phyloP scores from a whole-genome alignment of 225 moss, liverwort and hornwort species.

The Marchantia paleacea region DNA sequence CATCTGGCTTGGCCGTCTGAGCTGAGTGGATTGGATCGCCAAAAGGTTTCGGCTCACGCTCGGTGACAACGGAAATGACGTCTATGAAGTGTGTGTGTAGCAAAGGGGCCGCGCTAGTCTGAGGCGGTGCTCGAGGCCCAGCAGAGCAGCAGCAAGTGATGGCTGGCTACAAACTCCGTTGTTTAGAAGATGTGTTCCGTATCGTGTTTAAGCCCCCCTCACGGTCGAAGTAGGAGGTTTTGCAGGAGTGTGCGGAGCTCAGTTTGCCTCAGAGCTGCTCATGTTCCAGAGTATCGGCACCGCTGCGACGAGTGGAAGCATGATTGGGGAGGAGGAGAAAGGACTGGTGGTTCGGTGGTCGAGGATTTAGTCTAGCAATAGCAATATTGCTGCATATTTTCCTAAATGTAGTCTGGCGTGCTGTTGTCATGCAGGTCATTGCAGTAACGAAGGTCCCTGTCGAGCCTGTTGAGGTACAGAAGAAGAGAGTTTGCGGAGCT shows the following conservation, averaged over 20 bases:
- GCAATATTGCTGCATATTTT: neutral
- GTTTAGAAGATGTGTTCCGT: neutral
- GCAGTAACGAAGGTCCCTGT: constrained; percentile 6
- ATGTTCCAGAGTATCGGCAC: neutral
- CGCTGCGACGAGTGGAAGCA: neutral
- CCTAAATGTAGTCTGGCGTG: neutral
- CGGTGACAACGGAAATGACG: neutral
- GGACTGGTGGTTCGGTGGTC: constrained; percentile 11
- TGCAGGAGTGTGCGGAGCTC: neutral
- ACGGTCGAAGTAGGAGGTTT: neutral
- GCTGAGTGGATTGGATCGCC: constrained; percentile 9
- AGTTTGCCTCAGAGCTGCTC: neutral
- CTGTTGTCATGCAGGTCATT: constrained; percentile 10
- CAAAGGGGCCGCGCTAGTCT: neutral
- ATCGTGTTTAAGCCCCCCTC: neutral
- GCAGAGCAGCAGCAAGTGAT: neutral
- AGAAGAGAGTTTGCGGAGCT: constrained; percentile 8
- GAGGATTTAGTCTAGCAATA: neutral
- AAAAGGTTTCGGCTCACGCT: neutral
- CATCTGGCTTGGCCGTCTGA: neutral
- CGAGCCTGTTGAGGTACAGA: constrained; percentile 5
- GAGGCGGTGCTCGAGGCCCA: too few species aligned
- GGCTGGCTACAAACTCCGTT: neutral
- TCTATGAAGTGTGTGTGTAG: neutral
- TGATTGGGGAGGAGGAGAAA: constrained; percentile 10